Evolutionary conservation across 108 stramenopile genomes (phyloP).

Genomic region (Asterionellopsis glacialis): DNA sequence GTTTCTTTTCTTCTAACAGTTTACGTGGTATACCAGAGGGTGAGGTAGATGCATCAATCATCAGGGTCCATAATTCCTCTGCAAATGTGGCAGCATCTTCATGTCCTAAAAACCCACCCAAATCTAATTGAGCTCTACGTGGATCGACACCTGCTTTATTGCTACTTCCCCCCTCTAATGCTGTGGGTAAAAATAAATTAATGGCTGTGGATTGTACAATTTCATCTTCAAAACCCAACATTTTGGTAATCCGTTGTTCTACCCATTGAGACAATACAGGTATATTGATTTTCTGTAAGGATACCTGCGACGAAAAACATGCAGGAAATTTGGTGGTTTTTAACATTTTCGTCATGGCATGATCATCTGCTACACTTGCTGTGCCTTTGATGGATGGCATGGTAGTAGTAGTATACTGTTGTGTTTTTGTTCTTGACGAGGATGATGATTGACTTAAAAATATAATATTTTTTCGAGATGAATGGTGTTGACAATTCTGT

Average conservation of each 20-base stretch:
- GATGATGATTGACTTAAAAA: too few relatives aligned
- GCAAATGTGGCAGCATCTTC: constrained; percentile 67
- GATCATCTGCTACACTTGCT: constrained; percentile 58
- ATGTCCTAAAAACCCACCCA: constrained; percentile 79
- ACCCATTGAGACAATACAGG: constrained; percentile 78
- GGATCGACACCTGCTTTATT: constrained; percentile 72
- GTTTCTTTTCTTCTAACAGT: constrained; percentile 80
- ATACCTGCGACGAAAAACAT: constrained; percentile 48
- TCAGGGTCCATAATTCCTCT: constrained; percentile 66
- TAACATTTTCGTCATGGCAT: constrained; percentile 65
- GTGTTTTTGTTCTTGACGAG: too few relatives aligned
- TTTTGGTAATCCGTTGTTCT: constrained; percentile 47
- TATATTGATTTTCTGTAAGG: constrained; percentile 59
- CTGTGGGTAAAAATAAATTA: constrained; percentile 69
- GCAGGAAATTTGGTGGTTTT: constrained; percentile 67
- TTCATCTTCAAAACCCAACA: constrained; percentile 88
- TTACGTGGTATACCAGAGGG: constrained; percentile 64
- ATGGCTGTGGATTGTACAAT: constrained; percentile 75
- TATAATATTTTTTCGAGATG: too few relatives aligned
- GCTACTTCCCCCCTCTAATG: too few relatives aligned
- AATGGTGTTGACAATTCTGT: too few relatives aligned
- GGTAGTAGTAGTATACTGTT: too few relatives aligned
- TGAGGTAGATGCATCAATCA: constrained; percentile 69
- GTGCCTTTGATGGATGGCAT: constrained; percentile 90
- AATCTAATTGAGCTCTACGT: constrained; percentile 68